A percentile compares a stretch with the other conserved stretches of the same genome.
Evolutionary conservation across 371 early-diverging fungal genomes (phyloP).

Genomic region (Rhizopus sp.): DNA sequence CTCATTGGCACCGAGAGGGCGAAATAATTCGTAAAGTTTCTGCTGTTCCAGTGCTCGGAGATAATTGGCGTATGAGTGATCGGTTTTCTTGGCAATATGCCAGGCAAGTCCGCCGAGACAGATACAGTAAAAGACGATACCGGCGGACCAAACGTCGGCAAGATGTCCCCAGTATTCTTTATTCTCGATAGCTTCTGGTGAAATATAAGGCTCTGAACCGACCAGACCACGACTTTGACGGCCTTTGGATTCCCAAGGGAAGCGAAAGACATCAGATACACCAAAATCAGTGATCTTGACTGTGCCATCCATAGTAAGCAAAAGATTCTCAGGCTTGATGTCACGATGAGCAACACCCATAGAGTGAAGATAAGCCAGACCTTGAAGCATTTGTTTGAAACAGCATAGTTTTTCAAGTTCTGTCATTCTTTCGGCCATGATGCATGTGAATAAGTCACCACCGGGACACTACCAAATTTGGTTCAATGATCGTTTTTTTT

Average conservation of each 20-base stretch:
- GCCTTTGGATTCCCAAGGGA: slow-evolving; percentile 72
- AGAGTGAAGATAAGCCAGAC: slow-evolving; percentile 87
- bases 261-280: slow-evolving; percentile 90
- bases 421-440: slow-evolving; percentile 75
- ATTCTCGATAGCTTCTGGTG: slow-evolving; percentile 78
- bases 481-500: slow-evolving; percentile 41
- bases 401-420: slow-evolving; percentile 79
- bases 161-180: slow-evolving; percentile 79
- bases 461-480: slow-evolving; percentile 70
- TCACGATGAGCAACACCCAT: slow-evolving; percentile 95
- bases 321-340: slow-evolving; percentile 89
- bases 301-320: slow-evolving; percentile 77
- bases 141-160: slow-evolving; percentile 85
- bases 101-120: slow-evolving; percentile 60
- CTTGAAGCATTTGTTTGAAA: slow-evolving; percentile 91
- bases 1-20: slow-evolving; percentile 36
- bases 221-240: slow-evolving; percentile 81
- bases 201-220: slow-evolving; percentile 91
- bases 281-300: slow-evolving; percentile 99
- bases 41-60: slow-evolving; percentile 42
- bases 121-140: slow-evolving; percentile 82
- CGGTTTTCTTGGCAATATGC: slow-evolving; percentile 69
- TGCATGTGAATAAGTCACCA: slow-evolving; percentile 81
- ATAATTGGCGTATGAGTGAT: slow-evolving; percentile 59
- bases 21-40: slow-evolving; percentile 63